Evolutionary conservation across 345 rosid genomes (phyloP).

Genomic region (Aegle marmelos): DNA sequence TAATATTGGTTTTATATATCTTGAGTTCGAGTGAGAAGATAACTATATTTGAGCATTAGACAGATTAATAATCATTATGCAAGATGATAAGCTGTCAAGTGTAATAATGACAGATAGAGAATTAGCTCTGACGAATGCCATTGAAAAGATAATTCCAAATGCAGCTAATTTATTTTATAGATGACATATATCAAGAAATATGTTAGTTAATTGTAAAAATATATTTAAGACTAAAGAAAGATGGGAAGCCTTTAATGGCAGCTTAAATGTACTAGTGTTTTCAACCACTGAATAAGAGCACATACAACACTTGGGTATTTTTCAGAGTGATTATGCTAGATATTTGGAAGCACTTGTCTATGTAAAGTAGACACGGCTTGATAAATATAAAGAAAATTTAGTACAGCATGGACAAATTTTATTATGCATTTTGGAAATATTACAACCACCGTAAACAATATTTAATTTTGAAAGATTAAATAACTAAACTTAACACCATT

Average conservation of each 20-base stretch:
- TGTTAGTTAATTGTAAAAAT: not conserved
- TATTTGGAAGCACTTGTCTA: not conserved
- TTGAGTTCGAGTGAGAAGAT: constrained; percentile 9
- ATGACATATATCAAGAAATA: constrained; percentile 10
- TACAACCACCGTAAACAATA: not conserved
- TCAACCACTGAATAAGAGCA: constrained; percentile 9
- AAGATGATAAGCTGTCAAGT: not conserved
- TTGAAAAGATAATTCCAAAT: not conserved
- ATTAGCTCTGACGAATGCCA: not conserved
- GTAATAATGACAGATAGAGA: constrained; percentile 11
- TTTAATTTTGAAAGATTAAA: not conserved
- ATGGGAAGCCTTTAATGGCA: constrained; percentile 4
- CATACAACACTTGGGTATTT: not conserved
- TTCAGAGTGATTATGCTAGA: constrained; percentile 9
- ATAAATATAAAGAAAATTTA: constrained; percentile 9
- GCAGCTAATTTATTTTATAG: constrained; percentile 3
- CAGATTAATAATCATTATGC: constrained; percentile 11
- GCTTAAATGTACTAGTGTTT: not conserved
- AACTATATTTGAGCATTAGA: constrained; percentile 11
- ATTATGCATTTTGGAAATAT: constrained; percentile 13
- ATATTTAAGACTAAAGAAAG: constrained; percentile 2
- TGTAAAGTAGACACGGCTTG: constrained; percentile 6
- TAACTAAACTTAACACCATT: too few relatives aligned
- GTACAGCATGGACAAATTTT: not conserved
- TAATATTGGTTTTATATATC: constrained; percentile 8